Percentiles rank a stretch among this genome's conserved stretches.
Evolutionary conservation across 139 green algal genomes (phyloP).

Genomic region (Chlamydomonas urium): DNA sequence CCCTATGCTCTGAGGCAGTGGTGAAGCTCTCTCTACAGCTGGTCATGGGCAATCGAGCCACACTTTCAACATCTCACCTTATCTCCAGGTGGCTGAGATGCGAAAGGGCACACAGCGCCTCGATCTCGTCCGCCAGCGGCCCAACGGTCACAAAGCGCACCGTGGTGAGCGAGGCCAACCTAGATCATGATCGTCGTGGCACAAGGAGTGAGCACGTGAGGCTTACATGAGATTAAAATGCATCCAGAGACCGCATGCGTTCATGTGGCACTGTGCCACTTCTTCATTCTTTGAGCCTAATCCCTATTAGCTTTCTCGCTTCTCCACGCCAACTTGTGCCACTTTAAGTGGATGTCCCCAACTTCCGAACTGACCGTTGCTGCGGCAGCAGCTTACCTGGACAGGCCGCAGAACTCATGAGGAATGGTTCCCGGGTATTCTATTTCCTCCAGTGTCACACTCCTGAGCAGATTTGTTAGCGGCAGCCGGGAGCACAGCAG

Average conservation of each 20-base stretch:
- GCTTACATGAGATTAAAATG: not conserved
- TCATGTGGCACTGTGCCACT: not conserved
- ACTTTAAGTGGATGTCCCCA: constrained; percentile 2
- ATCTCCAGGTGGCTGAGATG: not conserved
- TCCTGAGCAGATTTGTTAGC: constrained; percentile 5
- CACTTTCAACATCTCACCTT: not conserved
- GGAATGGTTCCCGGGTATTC: constrained; percentile 11
- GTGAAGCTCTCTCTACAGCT: not conserved
- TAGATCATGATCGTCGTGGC: not conserved
- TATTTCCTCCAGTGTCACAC: constrained; percentile 5
- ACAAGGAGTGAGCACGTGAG: not conserved
- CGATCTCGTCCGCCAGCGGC: constrained; percentile 9
- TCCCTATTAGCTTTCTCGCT: too few relatives aligned
- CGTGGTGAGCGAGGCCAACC: not conserved
- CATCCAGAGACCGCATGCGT: not conserved
- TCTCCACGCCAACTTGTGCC: too few relatives aligned
- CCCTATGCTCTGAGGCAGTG: not conserved
- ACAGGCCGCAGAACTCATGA: constrained; percentile 8
- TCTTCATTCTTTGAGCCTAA: not conserved
- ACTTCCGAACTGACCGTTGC: not conserved
- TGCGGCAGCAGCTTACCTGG: too few relatives aligned
- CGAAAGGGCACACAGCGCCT: not conserved
- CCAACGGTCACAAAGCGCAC: constrained; percentile 11
- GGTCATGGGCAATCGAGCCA: not conserved
- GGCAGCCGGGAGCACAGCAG: too few relatives aligned